Percentiles rank a stretch among this genome's conserved stretches.
These are phyloP conservation scores for Aspergillus intermedius DNA, from an alignment of 2,329 filamentous ascomycete species.

Conservation along the genomic window DNA sequence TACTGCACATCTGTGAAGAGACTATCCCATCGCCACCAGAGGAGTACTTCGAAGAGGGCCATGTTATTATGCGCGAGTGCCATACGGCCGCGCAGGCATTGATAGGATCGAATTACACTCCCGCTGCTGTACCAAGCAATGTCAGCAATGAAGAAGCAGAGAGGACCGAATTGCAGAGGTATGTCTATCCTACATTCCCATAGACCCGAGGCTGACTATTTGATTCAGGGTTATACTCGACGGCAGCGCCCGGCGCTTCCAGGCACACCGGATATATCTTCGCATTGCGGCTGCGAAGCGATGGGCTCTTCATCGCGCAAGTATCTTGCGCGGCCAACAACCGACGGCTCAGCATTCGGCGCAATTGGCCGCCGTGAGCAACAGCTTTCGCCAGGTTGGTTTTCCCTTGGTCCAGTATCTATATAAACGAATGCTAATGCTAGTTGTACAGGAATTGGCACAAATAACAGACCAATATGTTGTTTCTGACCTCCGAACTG, in stretches of 20 bases:
- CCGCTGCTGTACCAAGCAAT: constrained; percentile 35
- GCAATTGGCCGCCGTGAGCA: constrained; percentile 45
- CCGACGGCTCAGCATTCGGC: constrained; percentile 42
- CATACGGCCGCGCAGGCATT: constrained; percentile 49
- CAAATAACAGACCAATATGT: constrained; percentile 53
- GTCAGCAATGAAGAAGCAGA: constrained; percentile 47
- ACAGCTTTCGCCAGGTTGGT: constrained; percentile 44
- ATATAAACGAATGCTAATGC: background rate
- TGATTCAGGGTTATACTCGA: constrained; percentile 52
- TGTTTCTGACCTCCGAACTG: constrained; percentile 48
- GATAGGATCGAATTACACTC: constrained; percentile 48
- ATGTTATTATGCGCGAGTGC: constrained; percentile 52
- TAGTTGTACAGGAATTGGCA: constrained; percentile 45
- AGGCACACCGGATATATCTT: constrained; percentile 56
- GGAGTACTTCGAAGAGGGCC: constrained; percentile 55
- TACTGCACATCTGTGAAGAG: constrained; percentile 53
- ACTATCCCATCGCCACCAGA: constrained; percentile 46
- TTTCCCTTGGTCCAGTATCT: constrained; percentile 4
- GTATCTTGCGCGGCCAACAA: constrained; percentile 46
- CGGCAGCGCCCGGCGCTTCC: constrained; percentile 54
- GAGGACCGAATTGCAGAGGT: constrained; percentile 53
- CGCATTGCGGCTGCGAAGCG: constrained; percentile 52
- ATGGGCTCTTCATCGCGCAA: constrained; percentile 51
- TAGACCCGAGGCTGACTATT: background rate
- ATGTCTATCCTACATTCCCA: constrained; percentile 6